These are phyloP conservation scores for Fusarium austroafricanum DNA, from an alignment of 2,329 filamentous ascomycete species.

Conservation along the genomic window DNA sequence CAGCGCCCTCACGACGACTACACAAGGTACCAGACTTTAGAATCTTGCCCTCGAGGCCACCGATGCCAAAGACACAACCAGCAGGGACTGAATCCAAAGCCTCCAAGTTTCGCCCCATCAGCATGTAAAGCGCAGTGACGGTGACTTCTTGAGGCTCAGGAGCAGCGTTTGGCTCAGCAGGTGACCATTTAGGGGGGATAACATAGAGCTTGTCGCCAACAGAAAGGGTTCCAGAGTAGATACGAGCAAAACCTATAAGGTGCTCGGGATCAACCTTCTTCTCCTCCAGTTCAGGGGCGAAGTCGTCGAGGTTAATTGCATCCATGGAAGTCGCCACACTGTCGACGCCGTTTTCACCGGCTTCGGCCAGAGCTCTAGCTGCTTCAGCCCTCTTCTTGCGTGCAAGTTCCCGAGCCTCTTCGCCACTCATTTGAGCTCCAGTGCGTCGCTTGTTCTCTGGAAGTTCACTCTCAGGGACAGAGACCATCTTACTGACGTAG, in stretches of 20 bases:
- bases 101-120: constrained; percentile 94
- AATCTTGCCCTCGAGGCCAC: constrained; percentile 91
- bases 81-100: constrained; percentile 86
- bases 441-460: constrained; percentile 82
- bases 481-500: constrained; percentile 99
- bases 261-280: constrained; percentile 81
- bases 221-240: constrained; percentile 90
- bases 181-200: constrained; percentile 91
- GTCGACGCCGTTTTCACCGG: constrained; percentile 61
- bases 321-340: constrained; percentile 71
- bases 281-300: constrained; percentile 59
- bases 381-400: constrained; percentile 91
- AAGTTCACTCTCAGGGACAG: constrained; percentile 90
- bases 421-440: constrained; percentile 78
- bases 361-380: constrained; percentile 77
- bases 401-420: constrained; percentile 89
- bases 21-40: constrained; percentile 95
- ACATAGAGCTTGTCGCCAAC: constrained; percentile 94
- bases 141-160: constrained; percentile 85
- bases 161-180: constrained; percentile 75
- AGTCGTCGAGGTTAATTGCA: constrained; percentile 68
- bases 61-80: constrained; percentile 95
- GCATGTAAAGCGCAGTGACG: constrained; percentile 88
- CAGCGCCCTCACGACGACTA: constrained; percentile 84
- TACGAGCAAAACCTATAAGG: constrained; percentile 91